Evolutionary conservation across 1,284 basidiomycete species (phyloP).

Genomic region (Porogramme epimiltina): DNA sequence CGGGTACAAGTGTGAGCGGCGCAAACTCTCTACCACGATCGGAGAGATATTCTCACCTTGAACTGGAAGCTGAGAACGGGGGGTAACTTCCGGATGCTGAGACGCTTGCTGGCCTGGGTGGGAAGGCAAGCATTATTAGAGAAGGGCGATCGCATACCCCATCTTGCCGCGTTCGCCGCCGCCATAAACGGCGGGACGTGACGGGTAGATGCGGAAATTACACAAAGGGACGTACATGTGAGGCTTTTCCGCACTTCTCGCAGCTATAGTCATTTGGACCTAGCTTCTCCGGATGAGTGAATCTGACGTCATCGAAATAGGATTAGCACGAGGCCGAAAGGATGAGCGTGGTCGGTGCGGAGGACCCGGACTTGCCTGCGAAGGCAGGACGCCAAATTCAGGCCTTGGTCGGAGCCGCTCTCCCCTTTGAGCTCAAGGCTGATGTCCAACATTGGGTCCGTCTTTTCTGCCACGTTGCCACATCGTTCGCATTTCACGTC

Average conservation of each 20-base stretch:
- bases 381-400: conserved; percentile 71
- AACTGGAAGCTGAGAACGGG: conserved; percentile 94
- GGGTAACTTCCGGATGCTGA: conserved; percentile 85
- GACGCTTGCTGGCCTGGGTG: conserved; percentile 76
- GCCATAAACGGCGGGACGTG: neutral
- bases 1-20: conserved; percentile 7
- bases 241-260: conserved; percentile 68
- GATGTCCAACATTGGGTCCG: conserved; percentile 91
- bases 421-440: conserved; percentile 82
- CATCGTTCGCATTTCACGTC: conserved; percentile 87
- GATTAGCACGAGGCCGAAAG: conserved; percentile 3
- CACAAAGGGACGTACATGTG: conserved; percentile 47
- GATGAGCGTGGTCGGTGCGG: neutral
- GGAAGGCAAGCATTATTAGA: conserved; percentile 9
- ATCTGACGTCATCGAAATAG: conserved; percentile 45
- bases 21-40: neutral
- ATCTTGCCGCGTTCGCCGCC: too few relatives aligned
- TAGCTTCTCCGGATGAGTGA: conserved; percentile 76
- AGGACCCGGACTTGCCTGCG: conserved; percentile 48
- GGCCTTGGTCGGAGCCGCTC: conserved; percentile 45
- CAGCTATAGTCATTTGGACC: conserved; percentile 75
- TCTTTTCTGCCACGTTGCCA: conserved; percentile 74
- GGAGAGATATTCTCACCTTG: conserved; percentile 59
- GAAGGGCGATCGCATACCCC: conserved; percentile 2
- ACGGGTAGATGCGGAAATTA: neutral